Percentiles rank a stretch among this genome's conserved stretches.
Evolutionary conservation across 495 filamentous ascomycete genomes (phyloP).

Genomic region (Hyaloscypha finlandica): DNA sequence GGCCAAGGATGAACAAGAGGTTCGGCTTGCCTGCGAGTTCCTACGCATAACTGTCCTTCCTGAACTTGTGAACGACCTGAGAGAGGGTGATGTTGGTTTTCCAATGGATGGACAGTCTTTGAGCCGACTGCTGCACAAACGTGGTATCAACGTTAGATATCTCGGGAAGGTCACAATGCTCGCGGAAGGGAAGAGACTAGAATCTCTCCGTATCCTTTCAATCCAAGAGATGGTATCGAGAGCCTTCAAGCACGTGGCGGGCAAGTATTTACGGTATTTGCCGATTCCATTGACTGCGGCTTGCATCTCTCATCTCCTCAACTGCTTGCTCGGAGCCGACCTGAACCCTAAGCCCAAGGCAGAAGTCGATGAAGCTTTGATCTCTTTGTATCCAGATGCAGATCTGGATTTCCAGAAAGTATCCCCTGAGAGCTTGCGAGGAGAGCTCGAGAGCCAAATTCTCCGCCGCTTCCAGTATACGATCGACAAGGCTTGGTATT

Average conservation of each 20-base stretch:
- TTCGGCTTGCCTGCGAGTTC: constrained; percentile 79
- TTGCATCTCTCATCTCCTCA: constrained; percentile 85
- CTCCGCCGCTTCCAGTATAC: constrained; percentile 71
- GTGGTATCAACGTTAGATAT: constrained; percentile 96
- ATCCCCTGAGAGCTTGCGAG: constrained; percentile 68
- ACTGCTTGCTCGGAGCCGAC: constrained; percentile 83
- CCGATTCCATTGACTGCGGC: constrained; percentile 73
- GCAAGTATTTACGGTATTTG: constrained; percentile 77
- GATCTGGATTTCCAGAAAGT: constrained; percentile 79
- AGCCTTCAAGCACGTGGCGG: constrained; percentile 89
- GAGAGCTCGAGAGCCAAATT: constrained; percentile 72
- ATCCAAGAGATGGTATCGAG: constrained; percentile 92
- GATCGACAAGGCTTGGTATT: constrained; percentile 67
- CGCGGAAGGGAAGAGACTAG: constrained; percentile 68
- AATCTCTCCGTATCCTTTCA: constrained; percentile 73
- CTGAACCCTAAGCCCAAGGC: constrained; percentile 76
- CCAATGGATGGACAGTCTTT: constrained; percentile 97
- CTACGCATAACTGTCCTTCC: constrained; percentile 76
- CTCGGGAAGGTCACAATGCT: constrained; percentile 78
- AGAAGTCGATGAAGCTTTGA: constrained; percentile 73
- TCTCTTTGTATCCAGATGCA: constrained; percentile 74
- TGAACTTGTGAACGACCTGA: constrained; percentile 72
- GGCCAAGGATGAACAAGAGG: constrained; percentile 85
- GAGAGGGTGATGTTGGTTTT: constrained; percentile 91
- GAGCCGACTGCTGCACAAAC: constrained; percentile 88